Evolutionary conservation across 345 rosid species (phyloP), one percentile per base, ranked within the genome.

Genomic region (Populus nigra): DNA sequence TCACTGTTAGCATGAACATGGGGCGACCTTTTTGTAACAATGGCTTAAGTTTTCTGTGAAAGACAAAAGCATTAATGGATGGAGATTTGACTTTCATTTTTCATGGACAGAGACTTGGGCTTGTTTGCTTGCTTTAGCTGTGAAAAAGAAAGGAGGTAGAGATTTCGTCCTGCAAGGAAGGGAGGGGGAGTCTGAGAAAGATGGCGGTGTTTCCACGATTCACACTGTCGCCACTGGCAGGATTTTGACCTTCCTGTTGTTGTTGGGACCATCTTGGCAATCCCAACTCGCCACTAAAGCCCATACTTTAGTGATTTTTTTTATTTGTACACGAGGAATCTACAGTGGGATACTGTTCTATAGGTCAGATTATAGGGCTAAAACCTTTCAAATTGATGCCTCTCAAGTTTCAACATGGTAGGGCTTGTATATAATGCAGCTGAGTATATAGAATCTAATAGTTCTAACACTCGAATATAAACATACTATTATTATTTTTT

Each of bases 101-200:
- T 74, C 9, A 36, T 16, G 69, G 85, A 83, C 18, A 68, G 73
- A 22, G 86, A 83, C 78, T 29, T n/a, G 73, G 43, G 43, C 36
- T 33, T 0, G 7, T 39, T 78, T 41, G 82, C 69, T 83, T 27
- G 74, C 50, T 77, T 29, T 31, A 36, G 47, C 55, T 47, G 50
- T 69, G 82, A 77, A 75, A 79, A 47, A 47, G 76, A 81, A 61
- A 57, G 66, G 33, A 71, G 68, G 66, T 0, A 11, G 31, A 62
- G 33, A 0, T 16, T 4, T 17, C 50, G 10, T 76, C 27, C 25
- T 68, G 65, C 62, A 65, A 65, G 66, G 25, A 16, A 16, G 59
- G 27, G 12, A 0, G 29, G 25, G 41, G 39, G 13, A 66, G 55
- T 31, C 57, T 74, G 76, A 65, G 71, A 47, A 69, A 43, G 73